Conservation (phyloP, 2,329 filamentous ascomycete species). For the Arthrobotrys sinensis region DNA sequence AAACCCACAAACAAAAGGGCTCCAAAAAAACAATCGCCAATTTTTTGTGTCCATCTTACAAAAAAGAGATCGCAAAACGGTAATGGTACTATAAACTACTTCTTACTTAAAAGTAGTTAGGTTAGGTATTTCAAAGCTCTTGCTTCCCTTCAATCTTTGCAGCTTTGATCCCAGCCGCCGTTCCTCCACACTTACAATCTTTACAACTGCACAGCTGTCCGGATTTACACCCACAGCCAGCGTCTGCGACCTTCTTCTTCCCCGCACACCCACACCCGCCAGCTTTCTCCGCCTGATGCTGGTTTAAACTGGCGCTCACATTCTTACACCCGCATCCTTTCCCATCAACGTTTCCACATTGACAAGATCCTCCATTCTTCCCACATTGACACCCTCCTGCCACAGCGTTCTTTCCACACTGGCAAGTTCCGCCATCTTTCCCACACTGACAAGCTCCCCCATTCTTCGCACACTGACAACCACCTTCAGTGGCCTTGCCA, state of each 20-base stretch:
- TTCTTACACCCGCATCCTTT: conserved; percentile 19
- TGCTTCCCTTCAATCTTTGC: conserved; percentile 7
- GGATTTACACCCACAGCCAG: conserved; percentile 33
- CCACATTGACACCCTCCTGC: conserved; percentile 1
- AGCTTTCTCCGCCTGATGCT: not conserved
- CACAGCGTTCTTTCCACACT: not conserved
- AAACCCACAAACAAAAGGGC: conserved; percentile 42
- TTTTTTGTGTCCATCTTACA: not conserved
- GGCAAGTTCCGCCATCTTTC: not conserved
- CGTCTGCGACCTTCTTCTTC: conserved; percentile 23
- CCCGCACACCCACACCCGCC: conserved; percentile 29
- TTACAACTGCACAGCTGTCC: conserved; percentile 25
- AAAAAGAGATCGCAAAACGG: not conserved
- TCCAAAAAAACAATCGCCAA: conserved; percentile 24
- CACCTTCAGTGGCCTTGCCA: not conserved
- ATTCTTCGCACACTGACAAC: conserved; percentile 27
- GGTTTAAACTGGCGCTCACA: not conserved
- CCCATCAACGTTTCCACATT: conserved; percentile 13
- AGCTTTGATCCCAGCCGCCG: not conserved
- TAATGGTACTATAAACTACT: conserved; percentile 18
- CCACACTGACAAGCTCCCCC: conserved; percentile 23
- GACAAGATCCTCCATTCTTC: not conserved
- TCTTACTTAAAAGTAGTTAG: conserved; percentile 33
- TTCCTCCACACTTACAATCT: conserved; percentile 20
- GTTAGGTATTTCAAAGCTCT: conserved; percentile 32